Evolutionary conservation across 1,139 yeast genomes (phyloP).

Genomic region (Arxiozyma bovina): DNA sequence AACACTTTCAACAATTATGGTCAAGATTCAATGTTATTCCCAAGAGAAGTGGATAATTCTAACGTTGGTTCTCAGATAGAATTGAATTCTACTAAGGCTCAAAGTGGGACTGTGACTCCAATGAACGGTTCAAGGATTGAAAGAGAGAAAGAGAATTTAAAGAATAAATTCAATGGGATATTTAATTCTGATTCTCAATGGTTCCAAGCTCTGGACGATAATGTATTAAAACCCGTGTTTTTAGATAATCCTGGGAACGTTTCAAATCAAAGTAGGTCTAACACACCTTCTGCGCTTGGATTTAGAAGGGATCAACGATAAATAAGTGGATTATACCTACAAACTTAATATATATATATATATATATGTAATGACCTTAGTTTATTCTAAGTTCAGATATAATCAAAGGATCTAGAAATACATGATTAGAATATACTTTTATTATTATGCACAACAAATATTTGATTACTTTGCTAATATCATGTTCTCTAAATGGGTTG

Average conservation of each 20-base stretch:
- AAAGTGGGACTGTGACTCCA: slow-evolving; percentile 1
- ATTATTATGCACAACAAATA: background rate
- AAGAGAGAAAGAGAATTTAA: slow-evolving; percentile 3
- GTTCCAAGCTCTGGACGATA: slow-evolving; percentile 90
- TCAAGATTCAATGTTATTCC: background rate
- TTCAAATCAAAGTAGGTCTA: background rate
- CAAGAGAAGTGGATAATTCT: background rate
- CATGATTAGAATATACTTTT: no score
- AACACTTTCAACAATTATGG: background rate
- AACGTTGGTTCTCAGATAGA: background rate
- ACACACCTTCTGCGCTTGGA: background rate
- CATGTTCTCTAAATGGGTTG: background rate
- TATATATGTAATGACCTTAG: background rate
- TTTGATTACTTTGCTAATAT: no score
- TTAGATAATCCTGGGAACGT: slow-evolving; percentile 43
- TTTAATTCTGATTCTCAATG: slow-evolving; percentile 70
- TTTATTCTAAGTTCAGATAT: no score
- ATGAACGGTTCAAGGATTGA: slow-evolving; percentile 1
- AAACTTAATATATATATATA: background rate
- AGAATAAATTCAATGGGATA: slow-evolving; percentile 18
- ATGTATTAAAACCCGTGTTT: slow-evolving; percentile 90
- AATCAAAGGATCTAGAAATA: no score
- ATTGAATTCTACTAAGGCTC: background rate
- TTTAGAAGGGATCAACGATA: background rate
- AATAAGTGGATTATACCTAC: background rate